Conservation (phyloP, 1,139 yeast species). For the Yamadazyma kanchanaburiensis region DNA sequence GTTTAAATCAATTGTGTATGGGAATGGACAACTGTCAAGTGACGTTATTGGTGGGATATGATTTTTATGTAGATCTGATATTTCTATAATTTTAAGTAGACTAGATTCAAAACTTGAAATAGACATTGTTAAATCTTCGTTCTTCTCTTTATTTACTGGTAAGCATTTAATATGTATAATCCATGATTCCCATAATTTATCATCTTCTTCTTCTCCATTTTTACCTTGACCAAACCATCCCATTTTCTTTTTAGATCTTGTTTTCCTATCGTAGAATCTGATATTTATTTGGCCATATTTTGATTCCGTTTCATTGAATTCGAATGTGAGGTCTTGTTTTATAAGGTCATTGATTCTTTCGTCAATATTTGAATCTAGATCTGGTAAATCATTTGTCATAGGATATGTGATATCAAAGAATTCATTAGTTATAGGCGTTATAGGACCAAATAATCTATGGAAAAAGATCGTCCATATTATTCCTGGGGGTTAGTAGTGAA, state of each 20-base stretch:
- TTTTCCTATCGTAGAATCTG: conserved; percentile 25
- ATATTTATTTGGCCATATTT: conserved; percentile 23
- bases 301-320: conserved; percentile 1
- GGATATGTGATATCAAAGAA: conserved; percentile 48
- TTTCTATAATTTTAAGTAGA: conserved; percentile 45
- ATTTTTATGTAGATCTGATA: conserved; percentile 52
- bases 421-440: conserved; percentile 49
- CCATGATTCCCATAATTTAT: conserved; percentile 45
- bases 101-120: conserved; percentile 39
- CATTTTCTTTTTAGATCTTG: conserved; percentile 29
- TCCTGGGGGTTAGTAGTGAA: conserved; percentile 28
- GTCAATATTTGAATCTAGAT: conserved; percentile 44
- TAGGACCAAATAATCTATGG: conserved; percentile 66
- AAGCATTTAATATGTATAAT: conserved; percentile 32
- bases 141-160: conserved; percentile 15
- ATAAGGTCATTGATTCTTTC: conserved; percentile 37
- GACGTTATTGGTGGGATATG: conserved; percentile 77
- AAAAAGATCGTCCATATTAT: conserved; percentile 67
- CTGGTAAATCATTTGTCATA: conserved; percentile 37
- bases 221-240: conserved; percentile 43
- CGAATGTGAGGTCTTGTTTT: conserved; percentile 19
- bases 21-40: conserved; percentile 65
- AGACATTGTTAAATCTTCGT: conserved; percentile 20
- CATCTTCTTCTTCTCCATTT: conserved; percentile 18
- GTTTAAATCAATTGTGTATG: conserved; percentile 40